These are phyloP conservation scores for Taphrina flavorubra DNA, from an alignment of 1,139 yeast species.

Conservation along the genomic window DNA sequence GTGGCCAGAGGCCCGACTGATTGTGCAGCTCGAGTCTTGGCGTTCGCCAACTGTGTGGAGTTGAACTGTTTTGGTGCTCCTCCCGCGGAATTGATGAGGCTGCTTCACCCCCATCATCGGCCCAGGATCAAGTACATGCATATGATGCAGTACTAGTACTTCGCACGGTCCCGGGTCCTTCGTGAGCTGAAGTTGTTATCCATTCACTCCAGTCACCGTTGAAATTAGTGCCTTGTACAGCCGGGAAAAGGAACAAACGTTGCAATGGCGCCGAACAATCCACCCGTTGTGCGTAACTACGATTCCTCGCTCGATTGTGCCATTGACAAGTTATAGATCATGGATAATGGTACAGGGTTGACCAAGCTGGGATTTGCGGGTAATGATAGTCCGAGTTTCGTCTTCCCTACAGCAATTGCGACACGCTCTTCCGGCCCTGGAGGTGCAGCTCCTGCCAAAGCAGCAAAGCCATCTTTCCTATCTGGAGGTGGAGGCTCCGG, in stretches of 20 bases:
- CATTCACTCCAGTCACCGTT: no score
- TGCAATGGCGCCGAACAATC: slow-evolving; percentile 50
- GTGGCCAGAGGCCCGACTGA: no score
- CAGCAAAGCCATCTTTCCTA: slow-evolving; percentile 50
- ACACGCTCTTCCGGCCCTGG: slow-evolving; percentile 61
- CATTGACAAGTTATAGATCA: slow-evolving; percentile 24
- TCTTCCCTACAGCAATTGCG: slow-evolving; percentile 97
- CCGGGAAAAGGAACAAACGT: neutral
- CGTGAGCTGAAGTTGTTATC: no score
- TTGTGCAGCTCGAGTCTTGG: no score
- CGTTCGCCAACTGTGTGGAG: neutral
- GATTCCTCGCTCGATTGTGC: neutral
- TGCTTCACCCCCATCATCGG: slow-evolving; percentile 14
- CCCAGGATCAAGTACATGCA: neutral
- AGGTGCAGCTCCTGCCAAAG: slow-evolving; percentile 47
- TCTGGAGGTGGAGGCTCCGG: slow-evolving; percentile 43
- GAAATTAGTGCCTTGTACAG: no score
- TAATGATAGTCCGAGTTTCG: slow-evolving; percentile 95
- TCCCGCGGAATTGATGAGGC: neutral
- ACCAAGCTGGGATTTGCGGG: slow-evolving; percentile 99
- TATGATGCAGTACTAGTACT: neutral
- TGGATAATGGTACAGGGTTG: slow-evolving; percentile 87
- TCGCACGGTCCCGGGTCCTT: no score
- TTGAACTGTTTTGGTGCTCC: neutral
- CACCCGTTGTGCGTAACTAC: slow-evolving; percentile 90